phyloP scores from a whole-genome alignment of 805 yeast species.

The Candida vaughaniae region DNA sequence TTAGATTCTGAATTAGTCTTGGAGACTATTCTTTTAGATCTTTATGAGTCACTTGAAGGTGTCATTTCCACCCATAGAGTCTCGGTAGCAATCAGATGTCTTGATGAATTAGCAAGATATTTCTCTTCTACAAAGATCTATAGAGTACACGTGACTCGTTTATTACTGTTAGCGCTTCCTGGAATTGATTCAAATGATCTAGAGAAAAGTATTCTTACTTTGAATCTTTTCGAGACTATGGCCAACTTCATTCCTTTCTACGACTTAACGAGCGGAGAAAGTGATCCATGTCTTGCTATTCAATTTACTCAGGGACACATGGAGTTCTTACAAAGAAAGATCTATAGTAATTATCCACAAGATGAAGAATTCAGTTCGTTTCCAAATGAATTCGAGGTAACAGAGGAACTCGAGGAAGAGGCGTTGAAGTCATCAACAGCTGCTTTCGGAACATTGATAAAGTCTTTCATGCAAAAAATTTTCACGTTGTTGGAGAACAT shows the following conservation, averaged over 20 bases:
- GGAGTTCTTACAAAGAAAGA: constrained; percentile 47
- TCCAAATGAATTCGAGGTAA: constrained; percentile 32
- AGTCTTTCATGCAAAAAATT: constrained; percentile 54
- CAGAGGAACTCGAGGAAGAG: constrained; percentile 43
- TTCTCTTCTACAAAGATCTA: constrained; percentile 63
- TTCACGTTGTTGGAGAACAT: constrained; percentile 66
- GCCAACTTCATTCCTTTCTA: constrained; percentile 71
- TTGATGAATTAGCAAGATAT: constrained; percentile 63
- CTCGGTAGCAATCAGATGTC: constrained; percentile 64
- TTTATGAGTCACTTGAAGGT: constrained; percentile 72
- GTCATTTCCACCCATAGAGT: constrained; percentile 80
- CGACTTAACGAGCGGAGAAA: constrained; percentile 51
- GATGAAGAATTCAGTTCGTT: constrained; percentile 1
- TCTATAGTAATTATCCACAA: constrained; percentile 23
- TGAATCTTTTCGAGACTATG: constrained; percentile 67
- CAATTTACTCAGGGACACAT: constrained; percentile 70
- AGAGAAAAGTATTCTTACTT: constrained; percentile 63
- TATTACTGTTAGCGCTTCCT: constrained; percentile 66
- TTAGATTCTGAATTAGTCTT: constrained; percentile 55
- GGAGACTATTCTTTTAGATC: constrained; percentile 59
- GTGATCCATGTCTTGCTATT: constrained; percentile 34
- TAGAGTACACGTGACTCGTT: constrained; percentile 75
- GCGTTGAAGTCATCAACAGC: constrained; percentile 75
- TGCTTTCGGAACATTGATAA: constrained; percentile 61
- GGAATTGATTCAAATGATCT: constrained; percentile 91